Conservation (phyloP, 2,329 filamentous ascomycete genomes). For the Endocalyx cinctus region DNA sequence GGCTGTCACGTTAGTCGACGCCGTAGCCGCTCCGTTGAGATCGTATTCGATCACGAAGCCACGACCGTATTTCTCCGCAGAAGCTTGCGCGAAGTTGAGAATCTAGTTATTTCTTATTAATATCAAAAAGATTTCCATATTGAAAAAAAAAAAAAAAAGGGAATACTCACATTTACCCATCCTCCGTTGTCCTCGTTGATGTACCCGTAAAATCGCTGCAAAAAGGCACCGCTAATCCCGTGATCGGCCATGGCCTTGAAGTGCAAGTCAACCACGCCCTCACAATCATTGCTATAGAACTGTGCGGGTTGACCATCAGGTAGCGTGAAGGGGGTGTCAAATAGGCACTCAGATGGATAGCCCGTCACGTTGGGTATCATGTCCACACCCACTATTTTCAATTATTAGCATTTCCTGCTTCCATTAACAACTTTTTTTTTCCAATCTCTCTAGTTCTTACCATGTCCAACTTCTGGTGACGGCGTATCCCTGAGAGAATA, state of each 20-base stretch:
- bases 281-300: conserved; percentile 21
- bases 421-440: too few species aligned
- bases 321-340: conserved; percentile 18
- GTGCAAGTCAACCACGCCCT: conserved; percentile 20
- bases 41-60: conserved; percentile 22
- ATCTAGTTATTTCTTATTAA: conserved; percentile 13
- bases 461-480: conserved; percentile 17
- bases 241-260: conserved; percentile 20
- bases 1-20: conserved; percentile 14
- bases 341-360: conserved; percentile 19
- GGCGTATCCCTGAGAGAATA: conserved; percentile 15
- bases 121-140: too few species aligned
- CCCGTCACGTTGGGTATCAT: conserved; percentile 20
- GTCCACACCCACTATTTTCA: conserved; percentile 17
- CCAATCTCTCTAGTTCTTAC: too few species aligned
- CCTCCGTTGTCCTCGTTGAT: conserved; percentile 18
- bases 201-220: conserved; percentile 21
- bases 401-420: conserved; percentile 1
- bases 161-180: conserved; percentile 14
- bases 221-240: conserved; percentile 19
- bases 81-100: conserved; percentile 14
- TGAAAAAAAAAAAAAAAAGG: background rate
- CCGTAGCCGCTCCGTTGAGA: conserved; percentile 15
- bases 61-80: conserved; percentile 21
- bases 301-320: conserved; percentile 12